Base-by-base conservation (phyloP, 805 yeast genomes). In the Sugiyamaella floridensis region DNA sequence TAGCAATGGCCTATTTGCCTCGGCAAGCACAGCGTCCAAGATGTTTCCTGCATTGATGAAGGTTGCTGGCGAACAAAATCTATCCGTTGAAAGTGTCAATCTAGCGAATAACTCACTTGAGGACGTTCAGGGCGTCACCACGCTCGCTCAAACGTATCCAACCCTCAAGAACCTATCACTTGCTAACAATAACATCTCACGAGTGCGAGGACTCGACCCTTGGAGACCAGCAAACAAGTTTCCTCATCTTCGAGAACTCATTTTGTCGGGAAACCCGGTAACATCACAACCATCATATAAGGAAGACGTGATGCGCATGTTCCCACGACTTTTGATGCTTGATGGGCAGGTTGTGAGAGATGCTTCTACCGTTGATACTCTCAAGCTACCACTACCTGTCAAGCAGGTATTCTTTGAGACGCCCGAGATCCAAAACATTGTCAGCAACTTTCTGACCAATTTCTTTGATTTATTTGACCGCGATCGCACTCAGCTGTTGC, bases 11-110 rank as follows among this genome's bases (percentile, higher is more conserved):
- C 72, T 88, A 49, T 82, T 89, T 56, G 77, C 79, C 14, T 71
- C 82, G 4, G 71, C 78, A 14, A 68, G 81, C 10, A 81, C 87
- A 1, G 77, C 83, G 34, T 77, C 90, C 12, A 93, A 92, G 67
- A 83, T 89, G 77, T 89, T 92, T 67, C 85, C 89, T 10, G 98
- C 98, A 0, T 70, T 93, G 58, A 80, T 92, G 85, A 86, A 85
- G 64, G 69, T 92, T 8, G 96, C 96, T 1, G 79, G 79, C 50
- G 81, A 79, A 7, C 28, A 47, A 26, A 65, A 67, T 1, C 61
- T 70, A 20, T 64, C 64, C 7, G 84, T 89, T 3, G 84, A 82
- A 29, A 83, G 89, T 53, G 79, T 90, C 7, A 86, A 62, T 40
- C 63, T 70, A 20, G 67, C 68, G 26, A 44, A 43, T 18, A 86